Conservation (phyloP, 148 eudicot species). For the Tetragonia tetragonoides region DNA sequence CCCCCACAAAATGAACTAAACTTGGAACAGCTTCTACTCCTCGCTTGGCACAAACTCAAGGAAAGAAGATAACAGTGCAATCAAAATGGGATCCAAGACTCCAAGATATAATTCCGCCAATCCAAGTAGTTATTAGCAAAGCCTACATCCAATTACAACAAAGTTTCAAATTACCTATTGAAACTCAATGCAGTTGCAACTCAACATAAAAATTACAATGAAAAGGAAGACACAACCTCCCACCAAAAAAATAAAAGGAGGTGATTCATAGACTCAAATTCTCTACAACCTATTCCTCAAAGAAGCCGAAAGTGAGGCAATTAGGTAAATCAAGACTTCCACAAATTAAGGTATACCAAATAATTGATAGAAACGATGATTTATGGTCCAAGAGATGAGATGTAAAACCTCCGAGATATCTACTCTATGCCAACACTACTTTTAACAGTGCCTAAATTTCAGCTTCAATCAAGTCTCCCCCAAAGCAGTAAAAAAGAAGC, state of each 20-base stretch:
- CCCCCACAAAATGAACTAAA: no score
- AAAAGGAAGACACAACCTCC: not conserved
- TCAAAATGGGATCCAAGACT: no score
- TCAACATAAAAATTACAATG: not conserved
- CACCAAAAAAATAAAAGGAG: not conserved
- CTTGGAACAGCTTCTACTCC: no score
- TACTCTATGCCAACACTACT: not conserved
- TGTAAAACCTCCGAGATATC: not conserved
- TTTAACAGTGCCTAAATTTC: not conserved
- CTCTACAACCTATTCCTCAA: not conserved
- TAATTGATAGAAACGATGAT: no score
- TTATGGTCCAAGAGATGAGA: not conserved
- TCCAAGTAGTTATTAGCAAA: no score
- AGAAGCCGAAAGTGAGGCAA: not conserved
- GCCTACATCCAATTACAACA: no score
- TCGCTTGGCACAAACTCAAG: no score
- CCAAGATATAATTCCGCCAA: no score
- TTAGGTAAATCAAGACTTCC: not conserved
- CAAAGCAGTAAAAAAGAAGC: not conserved
- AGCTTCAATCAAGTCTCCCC: not conserved
- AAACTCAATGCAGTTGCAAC: not conserved
- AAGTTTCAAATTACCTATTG: no score
- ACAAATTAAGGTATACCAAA: no score
- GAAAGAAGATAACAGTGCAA: no score
- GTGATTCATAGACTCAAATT: not conserved